These are phyloP conservation scores for Gastrolobium bilobum DNA, from an alignment of 306 rosid genomes.

Conservation along the genomic window DNA sequence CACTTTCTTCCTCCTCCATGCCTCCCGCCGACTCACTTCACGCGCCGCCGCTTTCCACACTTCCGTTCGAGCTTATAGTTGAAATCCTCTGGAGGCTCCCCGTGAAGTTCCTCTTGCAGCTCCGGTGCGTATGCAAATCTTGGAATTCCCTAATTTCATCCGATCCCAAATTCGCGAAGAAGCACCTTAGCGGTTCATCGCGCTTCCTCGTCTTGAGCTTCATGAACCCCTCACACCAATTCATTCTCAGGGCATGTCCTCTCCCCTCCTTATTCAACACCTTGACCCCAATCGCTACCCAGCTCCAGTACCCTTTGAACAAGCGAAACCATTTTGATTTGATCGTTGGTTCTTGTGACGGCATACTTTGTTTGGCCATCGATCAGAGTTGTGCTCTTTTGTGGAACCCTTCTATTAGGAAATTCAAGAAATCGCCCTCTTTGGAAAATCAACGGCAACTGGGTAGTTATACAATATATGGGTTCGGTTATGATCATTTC, in stretches of 20 bases:
- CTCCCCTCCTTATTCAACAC: neutral
- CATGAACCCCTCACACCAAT: neutral
- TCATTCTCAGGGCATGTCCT: constrained; percentile 7
- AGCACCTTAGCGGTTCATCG: constrained; percentile 28
- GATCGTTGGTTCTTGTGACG: constrained; percentile 51
- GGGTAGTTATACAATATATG: neutral
- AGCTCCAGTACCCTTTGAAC: constrained; percentile 14
- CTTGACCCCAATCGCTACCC: neutral
- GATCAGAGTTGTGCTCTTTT: neutral
- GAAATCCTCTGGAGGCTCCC: constrained; percentile 50
- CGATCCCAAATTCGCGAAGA: constrained; percentile 48
- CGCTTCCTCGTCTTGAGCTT: constrained; percentile 9
- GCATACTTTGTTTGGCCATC: constrained; percentile 44
- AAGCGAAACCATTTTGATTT: neutral
- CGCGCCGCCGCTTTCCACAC: neutral
- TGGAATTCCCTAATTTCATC: constrained; percentile 59
- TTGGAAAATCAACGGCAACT: neutral
- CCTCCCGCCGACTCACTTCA: neutral
- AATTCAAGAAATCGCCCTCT: constrained; percentile 30
- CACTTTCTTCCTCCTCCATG: neutral
- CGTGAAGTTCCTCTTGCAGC: constrained; percentile 36
- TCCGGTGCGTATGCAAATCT: constrained; percentile 41
- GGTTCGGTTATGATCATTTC: constrained; percentile 50
- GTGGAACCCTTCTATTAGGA: constrained; percentile 50
- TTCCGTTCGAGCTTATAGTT: constrained; percentile 46